phyloP scores from a whole-genome alignment of 768 basidiomycete genomes.

The Cubamyces sp. region DNA sequence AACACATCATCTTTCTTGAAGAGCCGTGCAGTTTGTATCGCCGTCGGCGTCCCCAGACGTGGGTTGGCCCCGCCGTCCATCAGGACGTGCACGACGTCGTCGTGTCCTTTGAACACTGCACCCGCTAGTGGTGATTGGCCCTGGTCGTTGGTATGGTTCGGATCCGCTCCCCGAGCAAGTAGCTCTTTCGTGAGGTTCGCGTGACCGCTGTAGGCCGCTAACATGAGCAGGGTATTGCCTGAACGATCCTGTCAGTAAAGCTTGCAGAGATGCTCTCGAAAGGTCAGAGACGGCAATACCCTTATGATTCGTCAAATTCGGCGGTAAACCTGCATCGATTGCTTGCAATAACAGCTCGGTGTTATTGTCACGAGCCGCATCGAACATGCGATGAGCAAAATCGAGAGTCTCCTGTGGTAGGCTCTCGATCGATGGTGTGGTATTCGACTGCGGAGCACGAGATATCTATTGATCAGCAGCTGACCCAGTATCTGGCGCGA shows the following conservation, averaged over 20 bases:
- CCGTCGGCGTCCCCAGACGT: constrained; percentile 64
- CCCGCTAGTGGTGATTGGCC: constrained; percentile 78
- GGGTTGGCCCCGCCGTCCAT: constrained; percentile 60
- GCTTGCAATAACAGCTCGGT: constrained; percentile 56
- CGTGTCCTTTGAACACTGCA: constrained; percentile 75
- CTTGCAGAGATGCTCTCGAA: background rate
- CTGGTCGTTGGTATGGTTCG: constrained; percentile 70
- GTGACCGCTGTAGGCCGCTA: constrained; percentile 76
- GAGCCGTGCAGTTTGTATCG: constrained; percentile 69
- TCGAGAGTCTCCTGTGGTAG: constrained; percentile 45
- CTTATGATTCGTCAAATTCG: constrained; percentile 74
- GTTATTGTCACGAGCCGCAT: constrained; percentile 69
- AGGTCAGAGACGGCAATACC: constrained; percentile 41
- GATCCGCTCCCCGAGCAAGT: constrained; percentile 61
- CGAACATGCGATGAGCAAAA: constrained; percentile 73
- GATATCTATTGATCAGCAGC: background rate
- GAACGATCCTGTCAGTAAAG: background rate
- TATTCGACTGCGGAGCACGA: background rate
- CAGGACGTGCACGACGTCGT: constrained; percentile 63
- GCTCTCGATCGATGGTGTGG: constrained; percentile 9
- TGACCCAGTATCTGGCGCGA: background rate
- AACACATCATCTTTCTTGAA: constrained; percentile 64
- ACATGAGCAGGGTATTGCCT: constrained; percentile 84
- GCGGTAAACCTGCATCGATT: constrained; percentile 68
- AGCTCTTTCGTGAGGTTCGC: constrained; percentile 54